Percentiles rank a stretch among this genome's conserved stretches.
phyloP scores from a whole-genome alignment of 2,329 filamentous ascomycete species.

The Lecanicillium sp. region DNA sequence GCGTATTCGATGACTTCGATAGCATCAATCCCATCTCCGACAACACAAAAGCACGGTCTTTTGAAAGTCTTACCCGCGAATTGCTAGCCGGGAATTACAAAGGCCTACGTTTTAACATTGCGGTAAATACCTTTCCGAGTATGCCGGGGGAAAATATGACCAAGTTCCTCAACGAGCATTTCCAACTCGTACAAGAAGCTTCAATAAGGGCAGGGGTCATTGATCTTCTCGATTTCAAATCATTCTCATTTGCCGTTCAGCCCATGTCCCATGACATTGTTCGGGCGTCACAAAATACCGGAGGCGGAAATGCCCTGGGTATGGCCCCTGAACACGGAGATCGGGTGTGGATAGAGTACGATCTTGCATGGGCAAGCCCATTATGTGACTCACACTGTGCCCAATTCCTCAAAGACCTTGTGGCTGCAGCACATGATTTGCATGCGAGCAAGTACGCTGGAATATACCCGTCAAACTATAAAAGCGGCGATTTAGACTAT shows the following conservation, averaged over 20 bases:
- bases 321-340: constrained; percentile 17
- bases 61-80: constrained; percentile 28
- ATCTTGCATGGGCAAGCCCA: constrained; percentile 15
- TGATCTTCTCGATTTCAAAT: constrained; percentile 9
- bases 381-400: constrained; percentile 13
- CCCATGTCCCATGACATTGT: constrained; percentile 12
- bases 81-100: constrained; percentile 10
- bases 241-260: constrained; percentile 12
- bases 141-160: constrained; percentile 14
- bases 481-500: constrained; percentile 11
- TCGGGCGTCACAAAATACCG: constrained; percentile 8
- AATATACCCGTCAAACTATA: constrained; percentile 14
- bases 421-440: constrained; percentile 9
- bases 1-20: constrained; percentile 49
- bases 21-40: constrained; percentile 33
- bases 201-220: neutral
- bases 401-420: constrained; percentile 5
- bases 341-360: constrained; percentile 23
- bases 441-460: constrained; percentile 11
- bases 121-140: constrained; percentile 14
- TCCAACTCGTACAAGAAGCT: neutral
- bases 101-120: constrained; percentile 12
- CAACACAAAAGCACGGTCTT: constrained; percentile 36
- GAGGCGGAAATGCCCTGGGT: constrained; percentile 17
- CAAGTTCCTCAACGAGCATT: constrained; percentile 13